Percentiles rank a stretch among this genome's conserved stretches.
These are phyloP conservation scores for Myriosclerotinia curreyana DNA, from an alignment of 2,329 filamentous ascomycete species.

Conservation along the genomic window DNA sequence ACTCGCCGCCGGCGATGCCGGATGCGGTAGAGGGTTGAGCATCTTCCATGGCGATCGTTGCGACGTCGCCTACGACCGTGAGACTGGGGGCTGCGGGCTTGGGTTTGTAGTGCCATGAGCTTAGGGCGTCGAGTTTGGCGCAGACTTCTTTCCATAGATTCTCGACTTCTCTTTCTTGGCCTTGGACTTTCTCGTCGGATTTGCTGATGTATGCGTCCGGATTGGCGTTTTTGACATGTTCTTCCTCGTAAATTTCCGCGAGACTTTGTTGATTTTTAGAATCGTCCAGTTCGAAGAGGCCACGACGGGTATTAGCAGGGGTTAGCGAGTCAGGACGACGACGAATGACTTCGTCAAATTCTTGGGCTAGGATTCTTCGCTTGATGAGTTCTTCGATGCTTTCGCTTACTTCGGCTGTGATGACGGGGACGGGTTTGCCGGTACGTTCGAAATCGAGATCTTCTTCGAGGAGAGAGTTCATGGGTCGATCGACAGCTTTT, in stretches of 20 bases:
- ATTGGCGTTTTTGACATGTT: slow-evolving; percentile 76
- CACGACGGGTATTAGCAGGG: slow-evolving; percentile 60
- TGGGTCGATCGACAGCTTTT: slow-evolving; percentile 71
- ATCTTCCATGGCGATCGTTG: slow-evolving; percentile 93
- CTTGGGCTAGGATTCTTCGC: slow-evolving; percentile 79
- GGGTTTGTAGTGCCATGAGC: slow-evolving; percentile 93
- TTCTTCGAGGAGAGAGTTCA: slow-evolving; percentile 91
- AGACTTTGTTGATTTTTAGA: slow-evolving; percentile 82
- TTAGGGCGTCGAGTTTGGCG: slow-evolving; percentile 80
- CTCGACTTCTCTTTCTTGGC: slow-evolving; percentile 80
- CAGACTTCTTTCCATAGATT: slow-evolving; percentile 78
- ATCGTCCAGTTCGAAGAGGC: slow-evolving; percentile 72
- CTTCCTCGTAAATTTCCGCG: slow-evolving; percentile 91
- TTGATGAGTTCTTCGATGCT: slow-evolving; percentile 94
- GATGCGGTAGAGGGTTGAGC: slow-evolving; percentile 81
- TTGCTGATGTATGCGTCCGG: slow-evolving; percentile 76
- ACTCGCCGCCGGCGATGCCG: slow-evolving; percentile 64
- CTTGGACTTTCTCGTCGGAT: slow-evolving; percentile 75
- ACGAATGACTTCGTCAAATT: slow-evolving; percentile 88
- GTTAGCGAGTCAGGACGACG: slow-evolving; percentile 73
- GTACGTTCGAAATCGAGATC: slow-evolving; percentile 94
- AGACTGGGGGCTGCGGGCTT: slow-evolving; percentile 78
- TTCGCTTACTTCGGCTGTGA: slow-evolving; percentile 87
- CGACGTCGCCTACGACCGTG: slow-evolving; percentile 84
- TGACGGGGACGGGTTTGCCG: slow-evolving; percentile 90